Evolutionary conservation across 495 filamentous ascomycete species (phyloP).

Genomic region (Lophium mytilinum): DNA sequence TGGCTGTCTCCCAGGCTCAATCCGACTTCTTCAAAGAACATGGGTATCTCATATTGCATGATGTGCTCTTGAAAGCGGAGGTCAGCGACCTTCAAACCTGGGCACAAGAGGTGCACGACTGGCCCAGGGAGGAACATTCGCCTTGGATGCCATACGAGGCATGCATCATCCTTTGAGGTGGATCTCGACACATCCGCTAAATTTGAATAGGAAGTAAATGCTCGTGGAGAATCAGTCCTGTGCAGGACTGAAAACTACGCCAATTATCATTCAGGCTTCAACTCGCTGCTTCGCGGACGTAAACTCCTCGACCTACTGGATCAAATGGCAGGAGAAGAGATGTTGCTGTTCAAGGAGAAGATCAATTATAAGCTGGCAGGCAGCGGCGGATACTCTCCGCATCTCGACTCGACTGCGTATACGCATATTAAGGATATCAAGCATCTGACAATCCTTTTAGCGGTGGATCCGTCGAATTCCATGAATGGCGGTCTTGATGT

Average conservation of each 20-base stretch:
- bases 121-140: slow-evolving; percentile 32
- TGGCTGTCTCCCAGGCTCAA: slow-evolving; percentile 22
- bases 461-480: slow-evolving; percentile 36
- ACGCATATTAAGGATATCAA: slow-evolving; percentile 43
- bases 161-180: background rate
- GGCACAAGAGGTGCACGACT: slow-evolving; percentile 38
- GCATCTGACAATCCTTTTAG: slow-evolving; percentile 39
- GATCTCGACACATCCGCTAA: no score
- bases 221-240: slow-evolving; percentile 35
- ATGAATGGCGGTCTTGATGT: slow-evolving; percentile 41
- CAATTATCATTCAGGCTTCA: slow-evolving; percentile 37
- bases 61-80: slow-evolving; percentile 30
- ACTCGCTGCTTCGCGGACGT: slow-evolving; percentile 35
- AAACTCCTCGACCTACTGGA: slow-evolving; percentile 32
- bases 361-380: slow-evolving; percentile 42
- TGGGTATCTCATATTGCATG: slow-evolving; percentile 37
- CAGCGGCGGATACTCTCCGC: slow-evolving; percentile 39
- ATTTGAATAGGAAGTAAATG: slow-evolving; percentile 35
- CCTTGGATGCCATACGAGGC: slow-evolving; percentile 41
- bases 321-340: slow-evolving; percentile 38
- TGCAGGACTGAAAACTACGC: slow-evolving; percentile 44
- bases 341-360: slow-evolving; percentile 45
- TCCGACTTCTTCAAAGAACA: slow-evolving; percentile 33
- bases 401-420: slow-evolving; percentile 43
- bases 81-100: slow-evolving; percentile 34